These are phyloP conservation scores for Aegilops sharonensis DNA, from an alignment of 176 grass and related monocot species.

Conservation along the genomic window DNA sequence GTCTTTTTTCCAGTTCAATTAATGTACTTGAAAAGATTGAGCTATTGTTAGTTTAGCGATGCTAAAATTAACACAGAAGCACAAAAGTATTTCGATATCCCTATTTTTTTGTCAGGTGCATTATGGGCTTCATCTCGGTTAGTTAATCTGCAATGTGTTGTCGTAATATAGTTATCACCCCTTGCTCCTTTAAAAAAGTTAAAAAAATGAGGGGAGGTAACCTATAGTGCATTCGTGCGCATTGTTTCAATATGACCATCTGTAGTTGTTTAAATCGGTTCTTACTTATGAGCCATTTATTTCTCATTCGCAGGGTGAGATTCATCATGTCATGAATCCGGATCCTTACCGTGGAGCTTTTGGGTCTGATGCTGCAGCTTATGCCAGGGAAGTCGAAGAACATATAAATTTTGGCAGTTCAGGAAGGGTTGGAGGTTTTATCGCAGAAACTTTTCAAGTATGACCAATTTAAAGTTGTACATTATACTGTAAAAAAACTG, in stretches of 20 bases:
- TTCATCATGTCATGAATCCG: slow-evolving; percentile 98
- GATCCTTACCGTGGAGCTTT: slow-evolving; percentile 85
- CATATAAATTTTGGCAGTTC: slow-evolving; percentile 84
- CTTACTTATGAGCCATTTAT: background rate
- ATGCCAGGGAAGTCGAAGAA: slow-evolving; percentile 87
- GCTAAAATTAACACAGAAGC: background rate
- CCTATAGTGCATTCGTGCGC: background rate
- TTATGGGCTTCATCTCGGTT: background rate
- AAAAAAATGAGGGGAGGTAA: background rate
- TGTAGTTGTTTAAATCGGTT: background rate
- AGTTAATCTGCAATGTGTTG: background rate
- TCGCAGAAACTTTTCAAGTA: slow-evolving; percentile 99
- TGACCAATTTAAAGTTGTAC: background rate
- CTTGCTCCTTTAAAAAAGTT: too few species aligned
- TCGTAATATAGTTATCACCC: background rate
- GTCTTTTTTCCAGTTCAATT: slow-evolving; percentile 1
- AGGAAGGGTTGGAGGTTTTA: slow-evolving; percentile 90
- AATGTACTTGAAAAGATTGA: background rate
- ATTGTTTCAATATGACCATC: background rate
- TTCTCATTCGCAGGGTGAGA: slow-evolving; percentile 64
- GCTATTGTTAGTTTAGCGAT: background rate
- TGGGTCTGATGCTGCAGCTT: slow-evolving; percentile 63
- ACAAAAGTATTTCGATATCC: background rate
- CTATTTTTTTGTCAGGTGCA: background rate
- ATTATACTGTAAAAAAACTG: background rate